Base-by-base conservation (phyloP, 345 rosid species). In the Limnanthes douglasii region DNA sequence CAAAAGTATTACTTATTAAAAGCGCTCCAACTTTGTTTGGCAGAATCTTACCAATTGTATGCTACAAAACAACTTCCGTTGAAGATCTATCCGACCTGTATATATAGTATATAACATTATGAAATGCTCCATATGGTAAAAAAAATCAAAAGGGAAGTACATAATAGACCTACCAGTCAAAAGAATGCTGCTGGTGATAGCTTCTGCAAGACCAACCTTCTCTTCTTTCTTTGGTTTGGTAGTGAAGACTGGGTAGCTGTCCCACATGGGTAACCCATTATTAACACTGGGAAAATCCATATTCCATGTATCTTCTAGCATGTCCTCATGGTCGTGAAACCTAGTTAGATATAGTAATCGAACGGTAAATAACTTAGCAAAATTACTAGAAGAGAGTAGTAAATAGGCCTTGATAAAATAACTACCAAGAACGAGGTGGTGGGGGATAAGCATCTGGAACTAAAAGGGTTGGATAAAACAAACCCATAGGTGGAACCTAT, bases 401-500 rank as follows among this genome's bases (percentile, higher is more conserved):
- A 37, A 37, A 19, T 37, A 10, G 41, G 45, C 15, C 18, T 12
- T 11, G 53, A 31, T 21, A 17, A 48, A 22, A 34, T 30, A 18
- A 41, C 67, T 45, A 80, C 98, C 98, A 90, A 18, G 81, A 39
- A 19, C 79, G 88, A 17, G 94, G 96, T 28, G 98, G 85, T 20
- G 79, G 72, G 43, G 96, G 82, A 56, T 62, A 80, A 37, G 58
- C 71, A 58, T 84, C 95, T 37, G 98, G 86, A 53, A 84, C 73
- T 37, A 90, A 59, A 53, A 90, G 94, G 27, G 43, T 75, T 39
- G 94, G 98, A 46, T 70, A 72, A 65, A 90, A 77, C 62, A 90
- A 59, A 62, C 95, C 95, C 88, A 84, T 79, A 5, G 98, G 92
- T 46, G 95, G 84, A 45, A 90, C 96, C 96, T 84, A 52, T 37